Evolutionary conservation across 2,329 filamentous ascomycete genomes (phyloP).

Genomic region (Phyllosticta paracitricarpa): DNA sequence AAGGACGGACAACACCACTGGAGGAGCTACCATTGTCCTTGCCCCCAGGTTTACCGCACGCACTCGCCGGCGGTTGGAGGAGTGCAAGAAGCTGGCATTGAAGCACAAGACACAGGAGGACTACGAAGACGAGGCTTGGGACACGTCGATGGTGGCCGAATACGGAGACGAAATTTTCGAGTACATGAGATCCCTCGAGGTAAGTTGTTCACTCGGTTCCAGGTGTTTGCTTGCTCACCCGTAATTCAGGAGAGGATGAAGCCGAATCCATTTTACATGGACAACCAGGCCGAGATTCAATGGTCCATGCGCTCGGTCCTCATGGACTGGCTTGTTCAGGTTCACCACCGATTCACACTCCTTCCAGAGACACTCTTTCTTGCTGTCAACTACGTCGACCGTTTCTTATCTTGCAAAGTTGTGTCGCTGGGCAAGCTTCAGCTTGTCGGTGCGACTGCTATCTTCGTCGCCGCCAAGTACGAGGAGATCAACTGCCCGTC

Average conservation of each 20-base stretch:
- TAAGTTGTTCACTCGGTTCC: conserved; percentile 26
- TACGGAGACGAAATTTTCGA: conserved; percentile 93
- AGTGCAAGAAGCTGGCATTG: conserved; percentile 57
- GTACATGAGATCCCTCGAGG: conserved; percentile 86
- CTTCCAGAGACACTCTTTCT: conserved; percentile 93
- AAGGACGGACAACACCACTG: conserved; percentile 62
- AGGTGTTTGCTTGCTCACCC: not conserved
- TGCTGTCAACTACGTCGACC: conserved; percentile 92
- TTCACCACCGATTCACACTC: conserved; percentile 82
- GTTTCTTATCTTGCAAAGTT: conserved; percentile 88
- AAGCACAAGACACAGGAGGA: conserved; percentile 59
- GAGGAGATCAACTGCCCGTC: conserved; percentile 98
- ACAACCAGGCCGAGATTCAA: conserved; percentile 90
- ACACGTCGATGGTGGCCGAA: conserved; percentile 95
- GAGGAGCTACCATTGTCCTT: conserved; percentile 54
- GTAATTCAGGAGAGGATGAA: conserved; percentile 57
- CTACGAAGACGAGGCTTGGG: conserved; percentile 79
- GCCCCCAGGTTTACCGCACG: conserved; percentile 63
- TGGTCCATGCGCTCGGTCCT: conserved; percentile 98
- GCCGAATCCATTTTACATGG: conserved; percentile 92
- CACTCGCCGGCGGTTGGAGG: conserved; percentile 61
- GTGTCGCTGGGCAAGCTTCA: conserved; percentile 93
- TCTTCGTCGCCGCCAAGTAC: conserved; percentile 94
- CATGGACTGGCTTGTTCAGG: conserved; percentile 97
- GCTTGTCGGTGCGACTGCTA: conserved; percentile 87